phyloP scores from a whole-genome alignment of 2,329 filamentous ascomycete species.

The Exophiala viscosa region DNA sequence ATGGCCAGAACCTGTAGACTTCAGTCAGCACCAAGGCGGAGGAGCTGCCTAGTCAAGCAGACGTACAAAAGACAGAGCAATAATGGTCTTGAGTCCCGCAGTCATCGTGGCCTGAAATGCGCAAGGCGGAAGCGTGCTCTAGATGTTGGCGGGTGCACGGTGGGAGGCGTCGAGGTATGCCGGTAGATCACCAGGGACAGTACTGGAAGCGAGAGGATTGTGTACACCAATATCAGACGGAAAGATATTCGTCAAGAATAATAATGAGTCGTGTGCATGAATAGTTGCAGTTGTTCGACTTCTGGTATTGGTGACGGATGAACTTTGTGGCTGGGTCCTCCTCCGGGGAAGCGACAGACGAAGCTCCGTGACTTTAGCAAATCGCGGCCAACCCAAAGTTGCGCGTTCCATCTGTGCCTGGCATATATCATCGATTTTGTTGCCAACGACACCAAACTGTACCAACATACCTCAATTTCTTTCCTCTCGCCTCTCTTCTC shows the following conservation, averaged over 20 bases:
- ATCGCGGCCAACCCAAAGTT: neutral
- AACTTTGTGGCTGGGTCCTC: slow-evolving; percentile 4
- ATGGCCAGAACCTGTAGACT: slow-evolving; percentile 75
- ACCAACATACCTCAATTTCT: slow-evolving; percentile 2
- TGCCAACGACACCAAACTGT: slow-evolving; percentile 1
- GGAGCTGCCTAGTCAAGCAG: slow-evolving; percentile 1
- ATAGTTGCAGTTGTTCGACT: neutral
- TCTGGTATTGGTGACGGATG: neutral
- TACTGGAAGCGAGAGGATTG: neutral
- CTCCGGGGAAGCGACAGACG: neutral
- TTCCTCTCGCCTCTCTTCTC: slow-evolving; percentile 1
- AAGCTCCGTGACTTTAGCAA: neutral
- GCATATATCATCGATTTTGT: neutral
- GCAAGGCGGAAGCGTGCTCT: neutral
- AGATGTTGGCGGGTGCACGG: neutral
- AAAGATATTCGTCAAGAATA: neutral
- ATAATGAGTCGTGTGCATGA: neutral
- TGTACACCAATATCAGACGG: neutral
- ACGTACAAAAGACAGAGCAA: slow-evolving; percentile 90
- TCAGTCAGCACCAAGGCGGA: slow-evolving; percentile 10
- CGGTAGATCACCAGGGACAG: neutral
- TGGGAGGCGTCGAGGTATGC: neutral
- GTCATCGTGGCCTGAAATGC: slow-evolving; percentile 45
- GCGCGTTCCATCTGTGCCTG: slow-evolving; percentile 1
- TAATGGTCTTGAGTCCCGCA: slow-evolving; percentile 97